Conservation (phyloP, 495 filamentous ascomycete genomes). For the Hyphodiscus hymeniophilus region DNA sequence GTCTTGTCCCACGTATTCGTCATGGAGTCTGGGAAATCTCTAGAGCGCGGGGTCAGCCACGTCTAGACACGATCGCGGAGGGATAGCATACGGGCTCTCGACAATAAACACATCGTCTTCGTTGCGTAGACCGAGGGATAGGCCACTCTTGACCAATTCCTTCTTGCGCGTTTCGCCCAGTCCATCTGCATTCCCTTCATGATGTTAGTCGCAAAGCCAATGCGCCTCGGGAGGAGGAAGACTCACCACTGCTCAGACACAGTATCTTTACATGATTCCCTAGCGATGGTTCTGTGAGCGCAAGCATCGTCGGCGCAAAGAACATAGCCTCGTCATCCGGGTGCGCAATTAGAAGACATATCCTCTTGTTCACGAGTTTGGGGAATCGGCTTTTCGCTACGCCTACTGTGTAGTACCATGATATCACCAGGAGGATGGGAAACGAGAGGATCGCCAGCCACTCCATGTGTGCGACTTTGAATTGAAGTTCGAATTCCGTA, state of each 20-base stretch:
- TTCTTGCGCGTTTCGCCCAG: slow-evolving; percentile 72
- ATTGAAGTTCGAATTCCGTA: too few relatives aligned
- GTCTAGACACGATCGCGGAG: background rate
- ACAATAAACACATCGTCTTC: slow-evolving; percentile 73
- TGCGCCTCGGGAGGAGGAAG: background rate
- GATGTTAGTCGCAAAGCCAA: background rate
- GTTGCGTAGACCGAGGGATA: slow-evolving; percentile 61
- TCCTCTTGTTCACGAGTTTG: slow-evolving; percentile 64
- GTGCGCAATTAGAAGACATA: slow-evolving; percentile 89
- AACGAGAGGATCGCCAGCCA: slow-evolving; percentile 38
- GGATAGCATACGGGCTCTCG: slow-evolving; percentile 49
- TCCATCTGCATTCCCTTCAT: slow-evolving; percentile 71
- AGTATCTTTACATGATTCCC: slow-evolving; percentile 91
- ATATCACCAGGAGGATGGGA: slow-evolving; percentile 47
- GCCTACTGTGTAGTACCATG: slow-evolving; percentile 48
- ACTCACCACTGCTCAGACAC: slow-evolving; percentile 74
- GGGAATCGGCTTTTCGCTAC: slow-evolving; percentile 54
- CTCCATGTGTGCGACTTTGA: slow-evolving; percentile 10
- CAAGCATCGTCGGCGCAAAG: slow-evolving; percentile 81
- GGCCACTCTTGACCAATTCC: slow-evolving; percentile 72
- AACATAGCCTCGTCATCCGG: slow-evolving; percentile 99
- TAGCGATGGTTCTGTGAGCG: slow-evolving; percentile 60
- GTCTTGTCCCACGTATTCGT: slow-evolving; percentile 59
- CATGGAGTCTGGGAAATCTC: slow-evolving; percentile 83
- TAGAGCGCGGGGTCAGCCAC: slow-evolving; percentile 17